Percentiles rank a stretch among this genome's conserved stretches.
Conservation (phyloP, 2,329 filamentous ascomycete genomes). For the Diaporthe citriasiana region DNA sequence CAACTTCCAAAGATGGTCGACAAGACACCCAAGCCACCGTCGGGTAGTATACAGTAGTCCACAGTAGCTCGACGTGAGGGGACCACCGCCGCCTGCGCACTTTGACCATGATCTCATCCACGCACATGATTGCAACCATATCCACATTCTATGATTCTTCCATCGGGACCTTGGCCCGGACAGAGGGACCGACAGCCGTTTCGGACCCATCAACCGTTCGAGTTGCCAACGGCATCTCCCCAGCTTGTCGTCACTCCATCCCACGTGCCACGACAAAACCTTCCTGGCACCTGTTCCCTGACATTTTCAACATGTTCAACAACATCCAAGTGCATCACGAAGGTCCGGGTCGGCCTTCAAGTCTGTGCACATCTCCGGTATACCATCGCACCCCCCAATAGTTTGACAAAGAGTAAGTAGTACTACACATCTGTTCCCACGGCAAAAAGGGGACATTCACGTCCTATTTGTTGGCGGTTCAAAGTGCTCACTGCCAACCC, state of each 20-base stretch:
- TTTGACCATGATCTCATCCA: slow-evolving; percentile 26
- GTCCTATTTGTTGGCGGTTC: too few species aligned
- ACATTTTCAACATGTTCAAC: neutral
- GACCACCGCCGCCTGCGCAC: neutral
- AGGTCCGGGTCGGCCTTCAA: too few species aligned
- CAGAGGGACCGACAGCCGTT: slow-evolving; percentile 10
- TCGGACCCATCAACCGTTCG: slow-evolving; percentile 15
- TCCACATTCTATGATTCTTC: slow-evolving; percentile 30
- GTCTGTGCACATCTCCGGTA: too few species aligned
- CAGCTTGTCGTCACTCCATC: slow-evolving; percentile 3
- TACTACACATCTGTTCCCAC: too few species aligned
- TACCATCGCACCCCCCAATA: too few species aligned
- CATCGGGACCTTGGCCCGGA: neutral
- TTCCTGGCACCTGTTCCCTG: too few species aligned
- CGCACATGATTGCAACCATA: slow-evolving; percentile 7
- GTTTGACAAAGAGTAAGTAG: too few species aligned
- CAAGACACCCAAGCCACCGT: slow-evolving; percentile 19
- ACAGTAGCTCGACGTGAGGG: slow-evolving; percentile 7
- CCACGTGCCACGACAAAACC: neutral
- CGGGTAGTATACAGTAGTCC: slow-evolving; percentile 8
- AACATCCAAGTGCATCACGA: neutral
- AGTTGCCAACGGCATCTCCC: slow-evolving; percentile 1
- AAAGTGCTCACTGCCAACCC: too few species aligned
- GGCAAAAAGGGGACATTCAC: too few species aligned
- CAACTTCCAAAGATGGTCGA: slow-evolving; percentile 22